Conservation (phyloP, 1,284 basidiomycete species). For the Trichosporon sp. region DNA sequence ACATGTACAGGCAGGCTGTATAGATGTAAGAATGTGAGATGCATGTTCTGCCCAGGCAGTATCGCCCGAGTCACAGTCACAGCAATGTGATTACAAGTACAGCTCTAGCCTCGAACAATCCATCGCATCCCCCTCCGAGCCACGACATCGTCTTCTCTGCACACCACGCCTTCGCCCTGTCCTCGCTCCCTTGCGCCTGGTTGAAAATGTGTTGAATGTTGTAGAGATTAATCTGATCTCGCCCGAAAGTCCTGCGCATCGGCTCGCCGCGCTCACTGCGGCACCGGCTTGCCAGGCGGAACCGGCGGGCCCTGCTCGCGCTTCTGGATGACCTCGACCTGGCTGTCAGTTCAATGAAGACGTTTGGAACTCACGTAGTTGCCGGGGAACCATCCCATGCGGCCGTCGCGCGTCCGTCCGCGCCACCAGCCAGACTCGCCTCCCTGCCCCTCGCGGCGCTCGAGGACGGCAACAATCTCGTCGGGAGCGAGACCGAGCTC, state of each 20-base stretch:
- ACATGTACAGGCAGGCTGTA: too few species aligned
- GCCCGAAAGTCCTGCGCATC: neutral
- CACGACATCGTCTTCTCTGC: neutral
- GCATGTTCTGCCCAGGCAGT: neutral
- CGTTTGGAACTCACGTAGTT: constrained; percentile 63
- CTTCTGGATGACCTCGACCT: constrained; percentile 26
- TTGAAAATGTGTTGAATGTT: neutral
- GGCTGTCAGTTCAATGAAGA: constrained; percentile 1
- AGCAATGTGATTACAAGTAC: neutral
- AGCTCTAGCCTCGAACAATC: neutral
- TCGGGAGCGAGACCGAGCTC: constrained; percentile 82
- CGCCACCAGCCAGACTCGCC: constrained; percentile 91
- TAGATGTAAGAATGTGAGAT: neutral
- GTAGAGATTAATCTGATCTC: neutral
- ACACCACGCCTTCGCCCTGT: neutral
- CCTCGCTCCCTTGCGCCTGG: neutral
- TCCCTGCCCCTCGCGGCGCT: constrained; percentile 72
- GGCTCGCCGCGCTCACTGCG: neutral
- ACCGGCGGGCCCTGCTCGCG: constrained; percentile 10
- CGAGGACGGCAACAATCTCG: constrained; percentile 92
- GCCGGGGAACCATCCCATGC: constrained; percentile 93
- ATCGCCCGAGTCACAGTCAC: neutral
- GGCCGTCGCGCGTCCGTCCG: constrained; percentile 86
- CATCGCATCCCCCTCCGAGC: neutral
- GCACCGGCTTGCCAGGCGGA: neutral